Evolutionary conservation across 2,329 filamentous ascomycete species (phyloP).

Genomic region (Trichoderma semiorbis): DNA sequence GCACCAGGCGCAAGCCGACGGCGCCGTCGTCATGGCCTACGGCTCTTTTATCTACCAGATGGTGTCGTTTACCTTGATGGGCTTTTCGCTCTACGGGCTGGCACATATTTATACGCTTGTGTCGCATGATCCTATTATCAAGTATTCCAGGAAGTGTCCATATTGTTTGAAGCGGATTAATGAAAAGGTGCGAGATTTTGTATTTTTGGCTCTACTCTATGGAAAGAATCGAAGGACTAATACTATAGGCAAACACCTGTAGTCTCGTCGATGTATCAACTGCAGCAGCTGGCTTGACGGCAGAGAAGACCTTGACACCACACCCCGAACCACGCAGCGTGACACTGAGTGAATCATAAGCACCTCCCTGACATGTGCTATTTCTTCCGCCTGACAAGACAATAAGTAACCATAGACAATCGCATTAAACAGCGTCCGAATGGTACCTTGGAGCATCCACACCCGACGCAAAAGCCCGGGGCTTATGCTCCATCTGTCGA

Average conservation of each 20-base stretch:
- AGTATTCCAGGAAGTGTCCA: constrained; percentile 64
- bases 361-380: not conserved
- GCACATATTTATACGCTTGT: constrained; percentile 60
- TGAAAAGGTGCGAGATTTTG: constrained; percentile 51
- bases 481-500: not conserved
- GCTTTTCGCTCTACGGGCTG: constrained; percentile 61
- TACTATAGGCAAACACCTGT: too few species aligned
- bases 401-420: not conserved
- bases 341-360: not conserved
- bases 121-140: constrained; percentile 65
- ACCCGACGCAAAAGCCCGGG: not conserved
- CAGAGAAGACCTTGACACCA: constrained; percentile 37
- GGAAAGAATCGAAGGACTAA: not conserved
- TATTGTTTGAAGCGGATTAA: constrained; percentile 64
- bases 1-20: constrained; percentile 64
- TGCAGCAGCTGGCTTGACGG: constrained; percentile 53
- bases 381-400: not conserved
- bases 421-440: not conserved
- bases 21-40: constrained; percentile 69
- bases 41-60: constrained; percentile 62
- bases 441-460: not conserved
- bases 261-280: constrained; percentile 46
- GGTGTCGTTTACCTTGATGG: constrained; percentile 64
- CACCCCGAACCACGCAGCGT: not conserved
- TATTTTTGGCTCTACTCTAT: not conserved